Conservation (phyloP, 305 asterid species). For the Rubia balearica region DNA sequence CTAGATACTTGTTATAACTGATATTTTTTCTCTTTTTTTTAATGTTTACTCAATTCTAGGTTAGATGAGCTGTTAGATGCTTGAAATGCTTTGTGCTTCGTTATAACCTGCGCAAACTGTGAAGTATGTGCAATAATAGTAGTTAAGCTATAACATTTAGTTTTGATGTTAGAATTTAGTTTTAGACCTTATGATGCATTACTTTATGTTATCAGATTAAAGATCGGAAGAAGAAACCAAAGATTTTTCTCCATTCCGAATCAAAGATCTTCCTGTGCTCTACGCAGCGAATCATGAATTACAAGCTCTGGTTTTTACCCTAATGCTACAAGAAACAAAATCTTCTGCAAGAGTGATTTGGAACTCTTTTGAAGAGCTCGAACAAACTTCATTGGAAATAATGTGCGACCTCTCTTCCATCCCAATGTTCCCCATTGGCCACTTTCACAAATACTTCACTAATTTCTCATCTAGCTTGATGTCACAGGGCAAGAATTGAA, state of each 20-base stretch:
- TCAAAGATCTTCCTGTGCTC: slow-evolving; percentile 40
- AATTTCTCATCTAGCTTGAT: slow-evolving; percentile 17
- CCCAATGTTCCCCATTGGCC: slow-evolving; percentile 28
- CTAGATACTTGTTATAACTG: background rate
- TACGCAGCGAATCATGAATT: slow-evolving; percentile 18
- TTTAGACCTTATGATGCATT: no score
- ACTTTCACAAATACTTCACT: slow-evolving; percentile 20
- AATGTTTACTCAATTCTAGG: no score
- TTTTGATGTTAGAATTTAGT: no score
- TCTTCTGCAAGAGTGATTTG: slow-evolving; percentile 40
- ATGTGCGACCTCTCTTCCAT: slow-evolving; percentile 26
- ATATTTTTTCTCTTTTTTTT: no score
- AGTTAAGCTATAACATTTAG: no score
- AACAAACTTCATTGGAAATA: slow-evolving; percentile 24
- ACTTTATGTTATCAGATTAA: slow-evolving; percentile 18
- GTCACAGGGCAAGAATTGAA: slow-evolving; percentile 13
- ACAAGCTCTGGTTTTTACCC: slow-evolving; percentile 18
- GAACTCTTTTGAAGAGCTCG: slow-evolving; percentile 46
- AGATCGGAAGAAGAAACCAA: slow-evolving; percentile 30
- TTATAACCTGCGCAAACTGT: background rate
- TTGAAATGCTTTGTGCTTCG: no score
- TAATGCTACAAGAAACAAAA: slow-evolving; percentile 37
- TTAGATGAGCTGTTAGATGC: no score
- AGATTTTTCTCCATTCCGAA: slow-evolving; percentile 42
- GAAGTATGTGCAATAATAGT: no score